Evolutionary conservation across 1,284 basidiomycete genomes (phyloP), one percentile per base, ranked within the genome.

Genomic region (Melampsora americana): DNA sequence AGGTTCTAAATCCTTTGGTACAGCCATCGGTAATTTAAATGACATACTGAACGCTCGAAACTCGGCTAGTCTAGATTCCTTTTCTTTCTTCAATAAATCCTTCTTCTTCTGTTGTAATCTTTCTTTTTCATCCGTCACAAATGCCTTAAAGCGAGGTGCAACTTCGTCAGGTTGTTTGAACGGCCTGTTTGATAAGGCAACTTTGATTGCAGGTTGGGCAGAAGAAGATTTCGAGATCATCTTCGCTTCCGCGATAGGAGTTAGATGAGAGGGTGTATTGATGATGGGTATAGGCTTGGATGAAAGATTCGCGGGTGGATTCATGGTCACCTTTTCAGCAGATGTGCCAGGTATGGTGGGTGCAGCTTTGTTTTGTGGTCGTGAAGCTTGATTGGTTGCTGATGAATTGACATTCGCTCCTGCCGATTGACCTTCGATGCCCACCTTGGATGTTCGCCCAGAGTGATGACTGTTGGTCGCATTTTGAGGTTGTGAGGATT

Each of bases 1-100:
- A 5, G 90, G 87, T n/a, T 96, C 90, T 70, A 98, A 87, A 83
- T 98, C 95, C 64, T 92, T 91, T 14, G 93, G 95, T 79, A 97
- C 92, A 9, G 93, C 92, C 81, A 93, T 90, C 77, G 86, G 64
- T 61, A 92, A 91, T 88, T 95, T 96, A 89, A 99, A 99, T 79
- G 85, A 90, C 82, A 91, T 87, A 79, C 92, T 92, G 85, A 97
- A 99, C 83, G 91, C 91, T 82, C 93, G 88, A 67, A 98, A 85
- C 68, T 98, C 95, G 14, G 93, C 90, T 84, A 97, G 88, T 72
- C 90, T 88, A 81, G 91, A 92, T 82, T 95, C 92, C 89, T 93
- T 93, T 83, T 97, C 95, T 81, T 88, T 92, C 87, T 94, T 95
- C 76, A 90, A 88, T 66, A 95, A 85, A 23, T 90, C 90, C 81